Evolutionary conservation across 495 filamentous ascomycete species (phyloP).

Genomic region (Penicillium tannophilum): DNA sequence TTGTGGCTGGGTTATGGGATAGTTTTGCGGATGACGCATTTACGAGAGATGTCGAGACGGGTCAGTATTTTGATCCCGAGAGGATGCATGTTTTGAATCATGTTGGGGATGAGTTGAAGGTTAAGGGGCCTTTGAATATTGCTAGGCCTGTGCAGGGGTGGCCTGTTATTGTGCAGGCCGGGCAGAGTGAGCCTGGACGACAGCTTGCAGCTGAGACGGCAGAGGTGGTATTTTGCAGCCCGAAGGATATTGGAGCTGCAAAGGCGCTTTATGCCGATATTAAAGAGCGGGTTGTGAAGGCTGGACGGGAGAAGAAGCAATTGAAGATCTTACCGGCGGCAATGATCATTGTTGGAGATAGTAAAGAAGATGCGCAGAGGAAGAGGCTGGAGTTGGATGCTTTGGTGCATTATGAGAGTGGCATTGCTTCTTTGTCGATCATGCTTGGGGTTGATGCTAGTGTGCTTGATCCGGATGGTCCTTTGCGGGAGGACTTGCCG

Average conservation of each 20-base stretch:
- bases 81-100: slow-evolving; percentile 54
- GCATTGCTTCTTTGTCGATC: slow-evolving; percentile 56
- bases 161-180: slow-evolving; percentile 59
- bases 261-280: slow-evolving; percentile 57
- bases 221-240: slow-evolving; percentile 54
- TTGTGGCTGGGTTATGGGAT: slow-evolving; percentile 51
- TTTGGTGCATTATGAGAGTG: slow-evolving; percentile 57
- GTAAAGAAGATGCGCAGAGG: slow-evolving; percentile 46
- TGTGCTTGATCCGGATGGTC: slow-evolving; percentile 49
- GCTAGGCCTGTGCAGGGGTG: slow-evolving; percentile 56
- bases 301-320: slow-evolving; percentile 43
- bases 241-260: slow-evolving; percentile 42
- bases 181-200: slow-evolving; percentile 54
- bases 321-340: slow-evolving; percentile 58
- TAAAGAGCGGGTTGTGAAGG: slow-evolving; percentile 47
- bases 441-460: slow-evolving; percentile 49
- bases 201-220: slow-evolving; percentile 58
- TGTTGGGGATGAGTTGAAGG: slow-evolving; percentile 48
- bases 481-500: slow-evolving; percentile 49
- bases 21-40: slow-evolving; percentile 59
- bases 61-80: slow-evolving; percentile 50
- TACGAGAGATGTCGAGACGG: slow-evolving; percentile 46
- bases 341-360: slow-evolving; percentile 47
- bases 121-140: slow-evolving; percentile 54
- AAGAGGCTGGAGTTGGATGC: slow-evolving; percentile 55